Base-by-base conservation (phyloP, 495 filamentous ascomycete genomes). In the Hypoxylon subgilvum region DNA sequence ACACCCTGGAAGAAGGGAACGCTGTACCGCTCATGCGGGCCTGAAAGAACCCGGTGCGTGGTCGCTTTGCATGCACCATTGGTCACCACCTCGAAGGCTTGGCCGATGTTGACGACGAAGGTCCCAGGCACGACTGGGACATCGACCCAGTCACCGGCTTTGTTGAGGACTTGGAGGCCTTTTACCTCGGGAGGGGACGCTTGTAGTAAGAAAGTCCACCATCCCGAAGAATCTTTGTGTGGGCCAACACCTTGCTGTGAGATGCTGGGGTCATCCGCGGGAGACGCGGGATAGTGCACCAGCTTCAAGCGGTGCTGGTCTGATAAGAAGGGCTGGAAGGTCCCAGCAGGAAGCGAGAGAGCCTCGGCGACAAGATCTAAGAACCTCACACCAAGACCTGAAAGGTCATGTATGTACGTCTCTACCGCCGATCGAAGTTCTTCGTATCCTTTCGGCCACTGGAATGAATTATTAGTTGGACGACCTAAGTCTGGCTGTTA, bases 71-170 rank as follows among this genome's bases (percentile, higher is more conserved):
- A 78, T 10, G 74, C 71, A 1, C 79, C 76, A 36, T 76, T 69
- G 1, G 81, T 85, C 1, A 82, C 76, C 2, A 82, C 79, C 65
- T 85, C 81, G 44, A 85, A 83, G 0, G 80, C 81, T 47, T 83
- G 79, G 2, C 79, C 80, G 36, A 85, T 81, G 57, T 84, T 83
- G 34, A 84, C 79, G 5, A 84, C 79, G 46, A 84, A 79, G 0
- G 79, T 79, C 4, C 73, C 74, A 3, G 72, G 64, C 6, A 83
- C 66, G 1, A 74, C 70, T 1, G 81, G 78, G n/a, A 78, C 77
- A 13, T 76, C 63, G 35, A 84, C 70, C 82, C 81, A 84, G 2
- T 66, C 54, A 3, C 78, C 80, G 1, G 65, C 54, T 22, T 71
- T 66, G 54, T 78, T 79, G 9, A 84, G 71, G 1, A 79, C 76